phyloP scores from a whole-genome alignment of 768 basidiomycete species.

The Tricholoma bakamatsutake region DNA sequence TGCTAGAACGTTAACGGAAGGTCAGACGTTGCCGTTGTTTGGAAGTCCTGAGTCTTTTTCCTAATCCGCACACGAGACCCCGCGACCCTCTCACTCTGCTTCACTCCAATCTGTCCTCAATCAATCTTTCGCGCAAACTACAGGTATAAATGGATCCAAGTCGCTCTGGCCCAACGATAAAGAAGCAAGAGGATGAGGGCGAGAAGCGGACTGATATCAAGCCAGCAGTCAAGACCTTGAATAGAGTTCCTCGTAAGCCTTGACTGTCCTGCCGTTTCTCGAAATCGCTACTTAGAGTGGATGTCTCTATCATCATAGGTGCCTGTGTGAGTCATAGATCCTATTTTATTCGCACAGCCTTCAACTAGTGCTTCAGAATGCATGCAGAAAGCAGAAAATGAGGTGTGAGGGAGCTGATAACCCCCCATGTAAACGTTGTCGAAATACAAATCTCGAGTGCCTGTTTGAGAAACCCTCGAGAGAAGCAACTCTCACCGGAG shows the following conservation, averaged over 20 bases:
- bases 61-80: conserved; percentile 11
- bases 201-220: conserved; percentile 64
- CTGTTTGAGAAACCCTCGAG: conserved; percentile 91
- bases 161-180: conserved; percentile 31
- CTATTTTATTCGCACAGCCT: conserved; percentile 5
- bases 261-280: conserved; percentile 13
- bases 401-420: conserved; percentile 94
- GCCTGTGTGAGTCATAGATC: conserved; percentile 58
- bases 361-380: conserved; percentile 54
- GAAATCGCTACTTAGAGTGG: conserved; percentile 12
- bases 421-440: conserved; percentile 92
- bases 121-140: conserved; percentile 9
- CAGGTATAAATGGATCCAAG: conserved; percentile 31
- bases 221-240: conserved; percentile 71
- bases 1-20: neutral
- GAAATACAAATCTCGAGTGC: conserved; percentile 85
- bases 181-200: conserved; percentile 56
- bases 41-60: neutral
- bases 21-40: conserved; percentile 15
- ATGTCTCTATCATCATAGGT: conserved; percentile 37
- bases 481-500: conserved; percentile 82
- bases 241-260: conserved; percentile 79
- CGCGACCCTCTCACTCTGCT: conserved; percentile 13
- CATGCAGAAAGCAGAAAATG: conserved; percentile 96
- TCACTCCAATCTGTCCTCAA: conserved; percentile 10